Evolutionary conservation across 2,329 filamentous ascomycete species (phyloP).

Genomic region (Rhynchosporium secalis): DNA sequence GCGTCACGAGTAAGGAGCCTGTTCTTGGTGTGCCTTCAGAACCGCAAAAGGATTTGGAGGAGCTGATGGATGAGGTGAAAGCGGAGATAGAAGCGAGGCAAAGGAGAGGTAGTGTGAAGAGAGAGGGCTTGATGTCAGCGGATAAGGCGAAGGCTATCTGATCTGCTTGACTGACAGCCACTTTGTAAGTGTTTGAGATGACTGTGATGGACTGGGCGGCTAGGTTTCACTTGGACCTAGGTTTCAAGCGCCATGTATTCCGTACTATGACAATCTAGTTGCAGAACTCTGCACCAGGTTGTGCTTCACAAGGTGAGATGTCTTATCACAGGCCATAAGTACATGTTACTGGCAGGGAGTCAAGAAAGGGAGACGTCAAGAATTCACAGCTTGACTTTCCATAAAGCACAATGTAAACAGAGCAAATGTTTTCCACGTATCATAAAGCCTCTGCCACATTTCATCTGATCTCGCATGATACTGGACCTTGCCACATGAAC

Average conservation of each 20-base stretch:
- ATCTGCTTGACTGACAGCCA: background rate
- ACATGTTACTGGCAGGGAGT: too few relatives aligned
- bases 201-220: background rate
- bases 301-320: too few relatives aligned
- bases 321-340: too few relatives aligned
- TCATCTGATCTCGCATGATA: background rate
- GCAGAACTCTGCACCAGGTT: too few relatives aligned
- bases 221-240: background rate
- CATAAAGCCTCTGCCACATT: background rate
- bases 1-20: conserved; percentile 56
- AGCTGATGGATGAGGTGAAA: conserved; percentile 53
- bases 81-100: conserved; percentile 46
- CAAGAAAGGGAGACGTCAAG: too few relatives aligned
- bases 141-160: conserved; percentile 20
- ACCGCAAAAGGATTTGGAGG: conserved; percentile 70
- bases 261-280: too few relatives aligned
- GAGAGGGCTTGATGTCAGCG: conserved; percentile 19
- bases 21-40: conserved; percentile 79
- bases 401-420: background rate
- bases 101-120: conserved; percentile 25
- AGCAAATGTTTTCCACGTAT: background rate
- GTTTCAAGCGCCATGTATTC: background rate
- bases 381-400: too few relatives aligned
- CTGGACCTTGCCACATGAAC: background rate
- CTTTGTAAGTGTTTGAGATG: background rate